Evolutionary conservation across 2,329 filamentous ascomycete species (phyloP).

Genomic region (Escovopsis sp.): DNA sequence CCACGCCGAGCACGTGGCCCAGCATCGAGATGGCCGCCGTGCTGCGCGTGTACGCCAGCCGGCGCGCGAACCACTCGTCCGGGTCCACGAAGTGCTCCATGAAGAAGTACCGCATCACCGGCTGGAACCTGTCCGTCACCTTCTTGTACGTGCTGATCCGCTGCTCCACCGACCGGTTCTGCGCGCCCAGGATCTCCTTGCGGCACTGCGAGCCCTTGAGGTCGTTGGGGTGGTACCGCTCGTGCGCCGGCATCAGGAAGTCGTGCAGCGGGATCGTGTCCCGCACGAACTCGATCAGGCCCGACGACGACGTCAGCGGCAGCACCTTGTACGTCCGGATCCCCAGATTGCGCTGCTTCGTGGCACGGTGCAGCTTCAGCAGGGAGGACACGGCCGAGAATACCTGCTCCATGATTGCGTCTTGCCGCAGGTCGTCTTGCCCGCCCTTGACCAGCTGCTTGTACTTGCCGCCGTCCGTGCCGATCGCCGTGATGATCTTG

Average conservation of each 20-base stretch:
- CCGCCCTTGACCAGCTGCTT: slow-evolving; percentile 92
- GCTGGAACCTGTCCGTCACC: slow-evolving; percentile 70
- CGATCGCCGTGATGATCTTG: slow-evolving; percentile 77
- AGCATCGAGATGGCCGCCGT: slow-evolving; percentile 93
- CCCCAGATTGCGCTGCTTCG: slow-evolving; percentile 73
- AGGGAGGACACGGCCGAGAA: slow-evolving; percentile 91
- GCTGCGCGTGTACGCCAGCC: slow-evolving; percentile 81
- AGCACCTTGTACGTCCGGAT: slow-evolving; percentile 97
- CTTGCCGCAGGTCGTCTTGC: slow-evolving; percentile 89
- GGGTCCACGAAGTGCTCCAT: slow-evolving; percentile 88
- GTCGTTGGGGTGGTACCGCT: slow-evolving; percentile 73
- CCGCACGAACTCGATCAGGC: slow-evolving; percentile 92
- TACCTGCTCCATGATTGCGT: slow-evolving; percentile 98
- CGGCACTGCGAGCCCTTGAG: slow-evolving; percentile 62
- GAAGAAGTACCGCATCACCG: slow-evolving; percentile 94
- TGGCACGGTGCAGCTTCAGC: slow-evolving; percentile 70
- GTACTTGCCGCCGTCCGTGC: slow-evolving; percentile 62
- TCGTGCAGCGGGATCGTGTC: slow-evolving; percentile 88
- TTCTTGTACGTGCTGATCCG: slow-evolving; percentile 64
- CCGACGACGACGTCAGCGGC: slow-evolving; percentile 68
- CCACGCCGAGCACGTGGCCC: slow-evolving; percentile 81
- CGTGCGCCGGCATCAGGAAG: slow-evolving; percentile 81
- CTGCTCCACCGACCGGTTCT: slow-evolving; percentile 52
- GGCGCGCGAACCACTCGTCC: slow-evolving; percentile 86
- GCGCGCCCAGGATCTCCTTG: slow-evolving; percentile 61